Evolutionary conservation across 768 basidiomycete genomes (phyloP).

Genomic region (Amanita molliuscula): DNA sequence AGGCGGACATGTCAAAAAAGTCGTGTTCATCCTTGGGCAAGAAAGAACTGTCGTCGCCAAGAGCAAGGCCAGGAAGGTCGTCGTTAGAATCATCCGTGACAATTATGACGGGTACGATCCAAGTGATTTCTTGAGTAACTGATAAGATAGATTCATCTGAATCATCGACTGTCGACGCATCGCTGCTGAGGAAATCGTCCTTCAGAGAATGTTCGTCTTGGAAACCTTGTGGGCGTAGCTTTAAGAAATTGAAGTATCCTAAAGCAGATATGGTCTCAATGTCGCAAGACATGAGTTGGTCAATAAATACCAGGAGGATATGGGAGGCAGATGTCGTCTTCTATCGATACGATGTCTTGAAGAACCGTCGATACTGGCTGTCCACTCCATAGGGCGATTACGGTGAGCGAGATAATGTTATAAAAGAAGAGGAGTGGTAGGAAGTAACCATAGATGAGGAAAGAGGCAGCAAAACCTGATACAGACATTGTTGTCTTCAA

Average conservation of each 20-base stretch:
- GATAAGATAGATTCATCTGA: neutral
- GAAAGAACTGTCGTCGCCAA: neutral
- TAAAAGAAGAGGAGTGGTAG: neutral
- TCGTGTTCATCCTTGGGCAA: neutral
- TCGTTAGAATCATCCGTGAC: neutral
- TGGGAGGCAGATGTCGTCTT: neutral
- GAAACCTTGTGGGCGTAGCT: neutral
- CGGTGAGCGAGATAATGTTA: neutral
- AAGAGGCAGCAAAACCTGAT: neutral
- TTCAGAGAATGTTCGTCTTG: neutral
- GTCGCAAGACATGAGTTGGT: neutral
- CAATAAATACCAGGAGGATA: neutral
- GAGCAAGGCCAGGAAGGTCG: neutral
- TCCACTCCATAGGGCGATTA: neutral
- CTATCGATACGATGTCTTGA: neutral
- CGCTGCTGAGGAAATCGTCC: neutral
- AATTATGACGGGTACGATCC: neutral
- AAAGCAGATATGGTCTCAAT: neutral
- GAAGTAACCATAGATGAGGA: neutral
- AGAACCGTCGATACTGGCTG: neutral
- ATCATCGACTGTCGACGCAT: neutral
- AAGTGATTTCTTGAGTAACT: neutral
- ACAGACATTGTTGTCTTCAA: neutral
- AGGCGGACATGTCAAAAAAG: neutral
- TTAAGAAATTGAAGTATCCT: neutral